Evolutionary conservation across 2,329 filamentous ascomycete species (phyloP), one percentile per base, ranked within the genome.

Genomic region (Monascus ruber): DNA sequence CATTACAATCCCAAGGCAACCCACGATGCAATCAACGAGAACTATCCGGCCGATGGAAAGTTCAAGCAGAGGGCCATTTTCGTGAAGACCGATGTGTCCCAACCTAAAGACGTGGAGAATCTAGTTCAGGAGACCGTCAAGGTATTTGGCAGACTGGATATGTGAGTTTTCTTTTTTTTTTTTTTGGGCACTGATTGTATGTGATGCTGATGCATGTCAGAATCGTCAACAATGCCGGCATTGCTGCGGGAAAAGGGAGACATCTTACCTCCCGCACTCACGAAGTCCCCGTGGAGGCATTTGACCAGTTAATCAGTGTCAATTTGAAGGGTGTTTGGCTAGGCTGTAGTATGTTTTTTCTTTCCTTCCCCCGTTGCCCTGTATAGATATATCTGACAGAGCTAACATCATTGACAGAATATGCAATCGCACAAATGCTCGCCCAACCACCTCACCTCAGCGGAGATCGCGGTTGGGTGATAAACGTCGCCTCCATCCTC

Each of bases 171-270:
- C 2, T 17, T 17, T 17, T 17, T 17, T 2, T 17, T 17, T 17
- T 17, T 17, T 17, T 17, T 17, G 17, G 17, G 17, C 17, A 17
- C 17, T 17, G 3, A 17, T 17, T 17, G 17, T 17, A 17, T 17
- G 17, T 11, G 31, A 17, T 31, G 11, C 6, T 24, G 34, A 11
- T 6, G 34, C 27, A 31, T 25, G 28, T 48, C 17, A 70, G 66
- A 1, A 50, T 72, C 36, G 65, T 69, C 33, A 70, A 70, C 39
- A 70, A 70, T 45, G 70, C 74, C 0, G 74, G 74, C 0, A 65
- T 76, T 1, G 60, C 56, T 0, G 34, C 64, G 4, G 69, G 67
- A 42, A 51, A 55, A 10, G 6, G n/a, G 24, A 10, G 31, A n/a
- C 31, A 10, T n/a, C 6, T 11, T 33, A 6, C 6, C 2, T n/a